Percentiles rank a stretch among this genome's conserved stretches.
These are phyloP conservation scores for Strigomonas culicis DNA, from an alignment of 208 protist genomes.

Conservation along the genomic window DNA sequence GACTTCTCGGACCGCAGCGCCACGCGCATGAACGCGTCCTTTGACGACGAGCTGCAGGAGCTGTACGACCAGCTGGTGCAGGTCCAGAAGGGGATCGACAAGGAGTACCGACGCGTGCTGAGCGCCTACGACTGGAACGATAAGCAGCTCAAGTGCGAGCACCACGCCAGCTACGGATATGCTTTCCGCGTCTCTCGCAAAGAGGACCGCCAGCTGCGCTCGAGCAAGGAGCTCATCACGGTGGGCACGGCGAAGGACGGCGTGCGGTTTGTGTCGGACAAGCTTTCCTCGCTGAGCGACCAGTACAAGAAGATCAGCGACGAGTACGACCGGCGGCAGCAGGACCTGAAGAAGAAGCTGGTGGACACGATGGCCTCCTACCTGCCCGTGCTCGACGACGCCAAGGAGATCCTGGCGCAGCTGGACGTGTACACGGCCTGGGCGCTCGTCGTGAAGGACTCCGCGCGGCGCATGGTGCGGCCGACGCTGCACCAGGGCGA, in stretches of 20 bases:
- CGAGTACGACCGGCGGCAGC: constrained; percentile 77
- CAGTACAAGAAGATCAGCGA: constrained; percentile 69
- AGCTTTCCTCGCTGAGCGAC: constrained; percentile 80
- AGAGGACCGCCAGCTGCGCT: constrained; percentile 87
- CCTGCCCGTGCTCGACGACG: constrained; percentile 92
- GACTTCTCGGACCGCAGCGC: constrained; percentile 74
- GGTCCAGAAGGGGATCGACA: constrained; percentile 72
- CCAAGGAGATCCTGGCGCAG: constrained; percentile 89
- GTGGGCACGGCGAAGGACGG: constrained; percentile 93
- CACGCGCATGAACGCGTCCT: constrained; percentile 89
- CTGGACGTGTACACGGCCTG: constrained; percentile 95
- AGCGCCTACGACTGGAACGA: constrained; percentile 76
- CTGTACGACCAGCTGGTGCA: constrained; percentile 69
- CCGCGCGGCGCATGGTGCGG: constrained; percentile 89
- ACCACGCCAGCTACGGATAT: constrained; percentile 85
- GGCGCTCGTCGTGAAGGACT: constrained; percentile 82
- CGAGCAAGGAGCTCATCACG: constrained; percentile 65
- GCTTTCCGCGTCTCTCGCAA: constrained; percentile 91
- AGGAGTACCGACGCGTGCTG: constrained; percentile 62
- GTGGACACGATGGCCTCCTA: constrained; percentile 94
- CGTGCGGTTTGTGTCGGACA: constrained; percentile 90
- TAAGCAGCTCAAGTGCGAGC: constrained; percentile 91
- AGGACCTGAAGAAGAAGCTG: constrained; percentile 88
- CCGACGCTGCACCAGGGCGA: constrained; percentile 47
- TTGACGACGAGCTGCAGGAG: constrained; percentile 91